Conservation (phyloP, 345 rosid species). For the Salix arbutifolia region DNA sequence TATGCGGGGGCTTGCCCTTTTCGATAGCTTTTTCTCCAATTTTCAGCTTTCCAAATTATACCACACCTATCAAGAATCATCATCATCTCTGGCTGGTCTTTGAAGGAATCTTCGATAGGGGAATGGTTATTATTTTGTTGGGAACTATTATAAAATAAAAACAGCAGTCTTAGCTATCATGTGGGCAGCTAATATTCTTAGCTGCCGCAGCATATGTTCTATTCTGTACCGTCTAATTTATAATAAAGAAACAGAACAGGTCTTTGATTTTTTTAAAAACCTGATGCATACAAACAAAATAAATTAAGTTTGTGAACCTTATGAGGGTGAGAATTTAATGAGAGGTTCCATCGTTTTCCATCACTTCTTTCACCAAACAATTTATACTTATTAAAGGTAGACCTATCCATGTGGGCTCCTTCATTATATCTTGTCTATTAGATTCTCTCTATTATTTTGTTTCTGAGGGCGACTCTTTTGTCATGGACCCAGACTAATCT, state of each 20-base stretch:
- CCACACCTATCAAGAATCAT: slow-evolving; percentile 10
- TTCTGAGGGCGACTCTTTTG: slow-evolving; percentile 42
- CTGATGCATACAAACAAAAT: neutral
- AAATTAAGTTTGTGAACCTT: neutral
- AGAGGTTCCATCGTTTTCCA: slow-evolving; percentile 33
- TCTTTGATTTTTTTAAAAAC: slow-evolving; percentile 5
- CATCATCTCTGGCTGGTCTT: slow-evolving; percentile 19
- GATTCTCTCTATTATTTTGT: slow-evolving; percentile 61
- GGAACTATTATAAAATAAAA: slow-evolving; percentile 3
- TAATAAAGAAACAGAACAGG: neutral
- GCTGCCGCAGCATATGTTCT: slow-evolving; percentile 18
- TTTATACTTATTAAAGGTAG: slow-evolving; percentile 16
- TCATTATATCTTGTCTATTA: slow-evolving; percentile 31
- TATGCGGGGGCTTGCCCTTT: neutral
- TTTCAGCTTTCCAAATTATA: slow-evolving; percentile 5
- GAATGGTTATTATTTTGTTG: slow-evolving; percentile 11
- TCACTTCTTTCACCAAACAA: slow-evolving; percentile 26
- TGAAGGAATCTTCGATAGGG: slow-evolving; percentile 28
- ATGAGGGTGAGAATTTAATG: slow-evolving; percentile 15
- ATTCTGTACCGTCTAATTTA: neutral
- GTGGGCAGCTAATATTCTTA: slow-evolving; percentile 12
- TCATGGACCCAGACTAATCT: slow-evolving; percentile 26
- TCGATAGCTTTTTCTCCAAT: neutral
- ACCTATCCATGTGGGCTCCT: slow-evolving; percentile 33
- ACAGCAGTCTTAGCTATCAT: slow-evolving; percentile 10